Evolutionary conservation across 23 red algal genomes (phyloP).

Genomic region (Gracilaria vermiculophylla): DNA sequence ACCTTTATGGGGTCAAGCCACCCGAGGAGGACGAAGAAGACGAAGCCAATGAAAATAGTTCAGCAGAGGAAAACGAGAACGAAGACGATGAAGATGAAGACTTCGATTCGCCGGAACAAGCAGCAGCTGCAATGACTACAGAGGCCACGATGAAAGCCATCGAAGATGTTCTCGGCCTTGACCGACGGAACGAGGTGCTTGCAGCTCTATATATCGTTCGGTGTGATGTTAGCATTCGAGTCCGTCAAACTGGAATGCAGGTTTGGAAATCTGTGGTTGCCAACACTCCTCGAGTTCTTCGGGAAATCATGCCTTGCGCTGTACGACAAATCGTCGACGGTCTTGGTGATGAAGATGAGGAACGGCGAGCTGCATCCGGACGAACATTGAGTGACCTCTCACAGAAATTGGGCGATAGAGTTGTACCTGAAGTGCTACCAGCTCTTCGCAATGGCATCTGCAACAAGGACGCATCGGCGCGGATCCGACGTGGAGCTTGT

Average conservation of each 20-base stretch:
- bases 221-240: constrained; percentile 73
- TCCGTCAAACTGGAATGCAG: constrained; percentile 71
- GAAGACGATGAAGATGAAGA: constrained; percentile 55
- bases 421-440: constrained; percentile 85
- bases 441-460: constrained; percentile 57
- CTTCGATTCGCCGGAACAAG: constrained; percentile 63
- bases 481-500: constrained; percentile 72
- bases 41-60: constrained; percentile 34
- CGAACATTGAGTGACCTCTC: constrained; percentile 74
- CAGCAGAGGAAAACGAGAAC: neutral
- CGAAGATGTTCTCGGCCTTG: constrained; percentile 64
- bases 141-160: constrained; percentile 74
- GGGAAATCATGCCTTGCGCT: constrained; percentile 82
- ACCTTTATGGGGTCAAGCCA: neutral
- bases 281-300: constrained; percentile 84
- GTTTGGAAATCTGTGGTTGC: constrained; percentile 87
- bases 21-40: constrained; percentile 44
- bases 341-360: constrained; percentile 73
- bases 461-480: constrained; percentile 34
- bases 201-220: constrained; percentile 79
- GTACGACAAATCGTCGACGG: constrained; percentile 75
- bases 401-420: constrained; percentile 78
- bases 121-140: constrained; percentile 61
- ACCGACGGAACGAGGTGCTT: constrained; percentile 67
- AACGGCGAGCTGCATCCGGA: constrained; percentile 72